Base-by-base conservation (phyloP, 257 asterid species). In the Ophiorrhiza pumila region DNA sequence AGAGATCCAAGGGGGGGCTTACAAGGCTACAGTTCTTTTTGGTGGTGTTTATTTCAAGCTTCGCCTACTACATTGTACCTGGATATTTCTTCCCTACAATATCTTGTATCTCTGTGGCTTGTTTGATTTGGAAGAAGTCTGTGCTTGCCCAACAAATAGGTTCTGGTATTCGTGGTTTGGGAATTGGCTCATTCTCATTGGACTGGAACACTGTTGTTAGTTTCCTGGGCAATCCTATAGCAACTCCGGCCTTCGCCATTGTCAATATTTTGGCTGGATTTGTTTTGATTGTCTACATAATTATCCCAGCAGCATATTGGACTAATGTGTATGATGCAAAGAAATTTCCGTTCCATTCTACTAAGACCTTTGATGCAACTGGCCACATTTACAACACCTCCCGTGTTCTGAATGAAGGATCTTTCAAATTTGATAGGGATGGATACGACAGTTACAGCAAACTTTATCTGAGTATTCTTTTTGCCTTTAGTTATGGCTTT, bases 11-110 rank as follows among this genome's bases (percentile, higher is more conserved):
- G 31, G 90, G 96, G 65, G 90, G 87, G 0, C 60, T 85, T 17
- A 61, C 90, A 1, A 70, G 91, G 71, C 77, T 85, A 0, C 96
- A 90, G 47, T 90, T 86, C 84, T 90, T 90, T 23, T 22, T 90
- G 1, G 42, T 78, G 5, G 86, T 83, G 7, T 75, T 82, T 41
- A 63, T 75, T 0, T 27, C 81, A 41, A 90, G 96, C 85, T 88
- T 87, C 18, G 82, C 90, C 7, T 90, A 90, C 85, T 88, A 86
- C 43, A 1, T 71, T 0, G 67, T 77, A 22, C 80, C 80, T 7
- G 72, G 61, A 37, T 77, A 71, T 32, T 35, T 77, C 10, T 42
- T 60, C 60, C 80, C 77, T 4, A 43, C 80, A 7, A 9, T 77
- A 32, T 63, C 77, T 1, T 56, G 68, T 10, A 56, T 77, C 18